Evolutionary conservation across 108 stramenopile species (phyloP).

Genomic region (Fistulifera pelliculosa): DNA sequence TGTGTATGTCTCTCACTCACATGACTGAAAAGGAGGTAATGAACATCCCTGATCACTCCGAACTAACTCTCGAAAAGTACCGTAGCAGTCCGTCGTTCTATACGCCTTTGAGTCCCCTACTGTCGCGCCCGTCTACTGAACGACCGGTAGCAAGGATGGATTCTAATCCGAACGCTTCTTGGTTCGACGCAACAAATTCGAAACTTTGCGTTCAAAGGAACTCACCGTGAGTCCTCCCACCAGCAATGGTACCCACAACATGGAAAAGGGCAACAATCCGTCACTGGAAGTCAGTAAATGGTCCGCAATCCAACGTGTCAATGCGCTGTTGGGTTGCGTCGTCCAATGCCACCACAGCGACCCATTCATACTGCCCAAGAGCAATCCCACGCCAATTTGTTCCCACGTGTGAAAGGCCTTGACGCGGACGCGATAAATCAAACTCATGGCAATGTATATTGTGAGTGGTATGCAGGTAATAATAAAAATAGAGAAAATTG

Average conservation of each 20-base stretch:
- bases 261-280: conserved; percentile 40
- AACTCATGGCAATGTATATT: conserved; percentile 36
- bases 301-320: conserved; percentile 9
- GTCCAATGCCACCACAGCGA: conserved; percentile 37
- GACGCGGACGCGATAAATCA: conserved; percentile 54
- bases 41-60: too few relatives aligned
- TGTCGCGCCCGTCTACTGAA: too few relatives aligned
- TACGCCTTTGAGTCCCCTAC: too few relatives aligned
- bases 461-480: conserved; percentile 9
- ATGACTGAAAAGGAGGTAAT: too few relatives aligned
- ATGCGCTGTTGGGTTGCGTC: conserved; percentile 12
- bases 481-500: too few relatives aligned
- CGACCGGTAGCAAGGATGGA: too few relatives aligned
- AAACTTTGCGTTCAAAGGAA: conserved; percentile 65
- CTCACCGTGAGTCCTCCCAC: conserved; percentile 69
- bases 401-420: conserved; percentile 49
- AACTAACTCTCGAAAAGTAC: too few relatives aligned
- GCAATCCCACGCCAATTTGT: conserved; percentile 59
- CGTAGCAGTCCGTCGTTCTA: too few relatives aligned
- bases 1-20: too few relatives aligned
- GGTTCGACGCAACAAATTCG: background rate
- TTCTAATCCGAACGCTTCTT: too few relatives aligned
- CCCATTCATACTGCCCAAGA: conserved; percentile 51
- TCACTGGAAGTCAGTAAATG: conserved; percentile 37
- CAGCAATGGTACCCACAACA: conserved; percentile 49